Conservation (phyloP, 2,329 filamentous ascomycete genomes). For the Cephalotrichum gorgonifer region DNA sequence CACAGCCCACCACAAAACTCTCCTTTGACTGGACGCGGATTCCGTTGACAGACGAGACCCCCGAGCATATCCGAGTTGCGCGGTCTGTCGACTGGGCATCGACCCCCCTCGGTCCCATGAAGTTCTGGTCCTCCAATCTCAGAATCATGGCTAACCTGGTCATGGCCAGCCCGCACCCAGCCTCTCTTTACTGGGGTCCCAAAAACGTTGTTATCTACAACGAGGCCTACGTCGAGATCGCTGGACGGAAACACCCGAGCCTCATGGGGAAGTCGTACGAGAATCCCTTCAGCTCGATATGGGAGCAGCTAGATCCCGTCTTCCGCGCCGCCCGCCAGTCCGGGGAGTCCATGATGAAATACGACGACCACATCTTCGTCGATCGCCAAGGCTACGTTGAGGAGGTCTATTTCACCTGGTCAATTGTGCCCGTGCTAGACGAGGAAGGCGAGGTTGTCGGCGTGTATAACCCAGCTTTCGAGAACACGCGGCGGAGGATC, state of each 20-base stretch:
- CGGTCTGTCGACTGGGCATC: conserved; percentile 62
- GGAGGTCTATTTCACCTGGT: conserved; percentile 78
- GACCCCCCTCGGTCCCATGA: conserved; percentile 66
- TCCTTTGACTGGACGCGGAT: conserved; percentile 79
- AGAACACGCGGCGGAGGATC: conserved; percentile 69
- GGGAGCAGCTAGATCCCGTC: conserved; percentile 57
- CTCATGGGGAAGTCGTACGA: conserved; percentile 66
- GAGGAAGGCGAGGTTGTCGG: conserved; percentile 64
- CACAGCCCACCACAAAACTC: conserved; percentile 25
- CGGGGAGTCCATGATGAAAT: conserved; percentile 74
- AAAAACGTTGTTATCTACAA: conserved; percentile 63
- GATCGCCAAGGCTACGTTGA: conserved; percentile 60
- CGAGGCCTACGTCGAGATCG: conserved; percentile 59
- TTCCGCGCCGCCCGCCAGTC: conserved; percentile 57
- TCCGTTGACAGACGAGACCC: conserved; percentile 50
- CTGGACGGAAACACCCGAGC: conserved; percentile 64
- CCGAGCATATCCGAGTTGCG: conserved; percentile 63
- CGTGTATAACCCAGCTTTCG: conserved; percentile 71
- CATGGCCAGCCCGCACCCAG: conserved; percentile 67
- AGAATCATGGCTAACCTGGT: conserved; percentile 72
- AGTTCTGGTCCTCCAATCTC: conserved; percentile 60
- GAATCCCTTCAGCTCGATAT: conserved; percentile 65
- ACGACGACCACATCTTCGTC: conserved; percentile 70
- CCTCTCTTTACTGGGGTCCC: conserved; percentile 70
- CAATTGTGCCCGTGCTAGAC: conserved; percentile 67